Evolutionary conservation across 2,329 filamentous ascomycete species (phyloP).

Genomic region (Diaporthe vexans): DNA sequence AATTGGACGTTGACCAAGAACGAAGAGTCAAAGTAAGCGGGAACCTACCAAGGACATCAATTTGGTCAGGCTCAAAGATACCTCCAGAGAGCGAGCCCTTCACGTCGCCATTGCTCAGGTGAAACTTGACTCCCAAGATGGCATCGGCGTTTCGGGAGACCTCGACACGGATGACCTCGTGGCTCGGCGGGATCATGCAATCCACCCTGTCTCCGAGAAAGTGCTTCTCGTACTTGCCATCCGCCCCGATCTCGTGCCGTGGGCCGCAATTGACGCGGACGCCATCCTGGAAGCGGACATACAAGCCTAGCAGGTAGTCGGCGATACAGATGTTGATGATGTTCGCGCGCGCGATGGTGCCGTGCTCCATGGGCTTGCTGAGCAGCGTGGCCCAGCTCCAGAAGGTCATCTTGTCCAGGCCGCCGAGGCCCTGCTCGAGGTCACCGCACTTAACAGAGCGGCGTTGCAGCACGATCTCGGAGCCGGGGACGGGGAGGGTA

Average conservation of each 20-base stretch:
- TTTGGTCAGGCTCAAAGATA: neutral
- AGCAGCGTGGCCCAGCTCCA: conserved; percentile 12
- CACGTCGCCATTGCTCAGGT: neutral
- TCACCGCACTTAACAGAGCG: neutral
- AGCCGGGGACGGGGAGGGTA: neutral
- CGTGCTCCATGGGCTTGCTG: neutral
- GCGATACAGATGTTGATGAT: neutral
- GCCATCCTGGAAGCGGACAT: conserved; percentile 1
- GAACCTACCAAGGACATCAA: neutral
- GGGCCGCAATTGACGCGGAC: conserved; percentile 8
- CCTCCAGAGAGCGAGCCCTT: neutral
- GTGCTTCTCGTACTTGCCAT: neutral
- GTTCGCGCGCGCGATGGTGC: neutral
- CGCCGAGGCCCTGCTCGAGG: neutral
- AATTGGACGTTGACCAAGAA: too few species aligned
- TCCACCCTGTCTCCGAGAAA: neutral
- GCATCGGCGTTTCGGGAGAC: neutral
- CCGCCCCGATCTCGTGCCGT: neutral
- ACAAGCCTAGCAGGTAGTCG: neutral
- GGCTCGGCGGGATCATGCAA: neutral
- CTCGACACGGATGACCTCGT: neutral
- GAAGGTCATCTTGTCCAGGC: neutral
- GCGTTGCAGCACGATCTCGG: neutral
- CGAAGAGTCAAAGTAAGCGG: neutral
- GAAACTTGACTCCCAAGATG: neutral